Conservation (phyloP, 2,329 filamentous ascomycete genomes). For the Westerdykella aurantiaca region DNA sequence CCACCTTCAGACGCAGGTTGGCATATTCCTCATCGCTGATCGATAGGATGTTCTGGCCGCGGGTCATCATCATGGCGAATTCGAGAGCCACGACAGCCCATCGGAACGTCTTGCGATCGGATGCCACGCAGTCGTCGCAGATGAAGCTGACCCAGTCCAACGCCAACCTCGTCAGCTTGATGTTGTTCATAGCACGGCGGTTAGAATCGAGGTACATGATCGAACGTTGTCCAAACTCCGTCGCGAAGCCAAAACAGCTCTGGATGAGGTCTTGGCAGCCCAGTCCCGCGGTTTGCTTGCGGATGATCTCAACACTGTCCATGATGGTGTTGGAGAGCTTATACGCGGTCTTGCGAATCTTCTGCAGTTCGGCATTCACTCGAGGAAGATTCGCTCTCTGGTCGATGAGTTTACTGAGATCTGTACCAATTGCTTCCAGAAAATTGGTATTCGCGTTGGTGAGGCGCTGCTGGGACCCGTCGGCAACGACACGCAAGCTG, state of each 20-base stretch:
- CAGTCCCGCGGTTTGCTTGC: conserved; percentile 73
- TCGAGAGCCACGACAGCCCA: conserved; percentile 95
- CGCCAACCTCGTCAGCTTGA: conserved; percentile 87
- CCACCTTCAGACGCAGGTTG: conserved; percentile 77
- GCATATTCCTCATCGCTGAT: conserved; percentile 85
- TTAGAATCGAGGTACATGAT: conserved; percentile 95
- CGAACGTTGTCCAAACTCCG: conserved; percentile 93
- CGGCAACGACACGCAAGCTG: conserved; percentile 80
- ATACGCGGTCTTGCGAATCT: conserved; percentile 92
- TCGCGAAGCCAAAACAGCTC: conserved; percentile 97
- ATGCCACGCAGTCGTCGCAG: conserved; percentile 90
- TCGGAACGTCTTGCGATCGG: conserved; percentile 90
- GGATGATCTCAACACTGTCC: conserved; percentile 93
- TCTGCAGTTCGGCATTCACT: conserved; percentile 83
- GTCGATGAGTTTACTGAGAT: conserved; percentile 84
- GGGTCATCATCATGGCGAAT: conserved; percentile 95
- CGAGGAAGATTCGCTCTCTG: conserved; percentile 89
- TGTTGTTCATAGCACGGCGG: conserved; percentile 90
- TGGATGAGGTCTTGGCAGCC: conserved; percentile 95
- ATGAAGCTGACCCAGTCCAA: conserved; percentile 98
- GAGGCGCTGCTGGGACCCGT: conserved; percentile 74
- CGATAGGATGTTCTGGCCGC: conserved; percentile 85
- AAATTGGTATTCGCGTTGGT: conserved; percentile 74
- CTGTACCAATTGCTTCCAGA: conserved; percentile 69
- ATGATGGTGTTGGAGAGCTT: conserved; percentile 97